phyloP scores from a whole-genome alignment of 768 basidiomycete genomes.

The Rhodocollybia butyracea region DNA sequence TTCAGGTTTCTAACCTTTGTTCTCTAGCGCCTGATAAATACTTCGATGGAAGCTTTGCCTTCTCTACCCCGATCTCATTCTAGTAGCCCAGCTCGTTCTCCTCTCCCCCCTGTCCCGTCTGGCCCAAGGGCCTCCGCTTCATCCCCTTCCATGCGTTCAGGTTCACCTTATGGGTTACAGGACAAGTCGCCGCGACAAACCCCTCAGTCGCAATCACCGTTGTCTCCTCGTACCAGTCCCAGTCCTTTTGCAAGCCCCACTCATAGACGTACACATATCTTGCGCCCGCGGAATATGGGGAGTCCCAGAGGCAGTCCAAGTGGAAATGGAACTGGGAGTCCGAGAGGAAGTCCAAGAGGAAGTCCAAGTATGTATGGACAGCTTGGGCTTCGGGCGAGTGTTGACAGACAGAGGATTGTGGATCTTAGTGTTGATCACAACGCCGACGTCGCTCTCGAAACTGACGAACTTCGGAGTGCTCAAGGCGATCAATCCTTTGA shows the following conservation, averaged over 20 bases:
- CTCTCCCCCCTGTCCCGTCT: conserved; percentile 12
- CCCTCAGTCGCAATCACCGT: too few relatives aligned
- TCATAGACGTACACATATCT: conserved; percentile 34
- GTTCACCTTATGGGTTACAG: too few relatives aligned
- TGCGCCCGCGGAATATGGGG: conserved; percentile 37
- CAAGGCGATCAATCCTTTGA: not conserved
- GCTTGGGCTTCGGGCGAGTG: not conserved
- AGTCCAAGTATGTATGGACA: not conserved
- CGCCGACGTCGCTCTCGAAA: not conserved
- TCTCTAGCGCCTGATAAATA: not conserved
- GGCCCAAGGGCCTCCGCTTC: conserved; percentile 8
- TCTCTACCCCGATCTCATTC: not conserved
- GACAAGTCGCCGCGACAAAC: too few relatives aligned
- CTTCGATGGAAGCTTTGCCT: conserved; percentile 2
- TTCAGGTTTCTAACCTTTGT: not conserved
- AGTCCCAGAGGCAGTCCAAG: too few relatives aligned
- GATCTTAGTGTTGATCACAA: not conserved
- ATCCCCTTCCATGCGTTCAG: conserved; percentile 16
- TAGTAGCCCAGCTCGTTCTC: conserved; percentile 7
- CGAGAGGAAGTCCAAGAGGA: conserved; percentile 16
- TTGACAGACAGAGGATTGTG: conserved; percentile 1
- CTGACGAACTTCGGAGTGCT: too few relatives aligned
- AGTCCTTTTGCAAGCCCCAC: conserved; percentile 1
- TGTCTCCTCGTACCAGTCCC: not conserved
- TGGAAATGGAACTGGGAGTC: too few relatives aligned